Conservation (phyloP, 2,329 filamentous ascomycete genomes). For the Trichoderma sp. region DNA sequence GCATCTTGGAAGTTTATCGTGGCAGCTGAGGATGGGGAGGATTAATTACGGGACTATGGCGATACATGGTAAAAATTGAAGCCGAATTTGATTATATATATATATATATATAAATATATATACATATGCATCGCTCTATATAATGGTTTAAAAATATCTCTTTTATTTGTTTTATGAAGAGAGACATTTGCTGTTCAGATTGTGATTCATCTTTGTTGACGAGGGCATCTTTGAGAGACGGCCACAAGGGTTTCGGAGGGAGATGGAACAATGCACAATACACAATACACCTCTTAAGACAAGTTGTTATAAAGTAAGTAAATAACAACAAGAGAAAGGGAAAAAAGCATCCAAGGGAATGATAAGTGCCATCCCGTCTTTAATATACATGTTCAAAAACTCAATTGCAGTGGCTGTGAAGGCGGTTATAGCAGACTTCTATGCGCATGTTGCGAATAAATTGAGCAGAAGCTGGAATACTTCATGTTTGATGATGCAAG, state of each 20-base stretch:
- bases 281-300: not conserved
- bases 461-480: too few species aligned
- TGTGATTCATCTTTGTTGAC: not conserved
- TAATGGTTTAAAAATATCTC: not conserved
- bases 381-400: not conserved
- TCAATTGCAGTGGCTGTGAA: not conserved
- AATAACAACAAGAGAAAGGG: rapidly evolving
- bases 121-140: not conserved
- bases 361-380: not conserved
- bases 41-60: not conserved
- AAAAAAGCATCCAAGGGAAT: not conserved
- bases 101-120: not conserved
- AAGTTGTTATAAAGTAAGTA: not conserved
- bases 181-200: not conserved
- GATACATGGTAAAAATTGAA: not conserved
- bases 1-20: not conserved
- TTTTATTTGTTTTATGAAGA: not conserved
- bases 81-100: too few species aligned
- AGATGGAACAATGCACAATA: not conserved
- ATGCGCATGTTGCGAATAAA: too few species aligned
- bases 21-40: not conserved
- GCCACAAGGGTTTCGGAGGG: not conserved
- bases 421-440: too few species aligned
- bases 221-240: not conserved
- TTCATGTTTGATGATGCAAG: too few species aligned